Conservation (phyloP, 371 early-diverging fungal species). For the Mortierella sp. region DNA sequence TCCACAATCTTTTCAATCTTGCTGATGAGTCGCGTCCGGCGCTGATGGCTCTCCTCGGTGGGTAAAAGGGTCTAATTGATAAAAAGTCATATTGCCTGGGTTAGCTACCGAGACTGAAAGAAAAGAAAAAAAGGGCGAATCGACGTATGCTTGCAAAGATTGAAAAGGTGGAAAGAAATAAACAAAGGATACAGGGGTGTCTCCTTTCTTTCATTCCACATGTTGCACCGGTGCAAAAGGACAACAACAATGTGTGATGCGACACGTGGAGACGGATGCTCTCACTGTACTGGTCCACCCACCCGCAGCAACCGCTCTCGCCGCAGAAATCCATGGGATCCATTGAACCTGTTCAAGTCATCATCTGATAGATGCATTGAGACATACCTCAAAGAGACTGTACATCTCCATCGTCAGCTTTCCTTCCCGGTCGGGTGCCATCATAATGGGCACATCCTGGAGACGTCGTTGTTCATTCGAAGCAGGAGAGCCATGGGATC, state of each 20-base stretch:
- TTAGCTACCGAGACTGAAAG: background rate
- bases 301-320: background rate
- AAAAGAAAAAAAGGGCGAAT: background rate
- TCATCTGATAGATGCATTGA: background rate
- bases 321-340: background rate
- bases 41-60: conserved; percentile 50
- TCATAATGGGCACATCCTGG: conserved; percentile 23
- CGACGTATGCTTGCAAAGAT: background rate
- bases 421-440: conserved; percentile 21
- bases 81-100: background rate
- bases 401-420: conserved; percentile 35
- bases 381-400: conserved; percentile 28
- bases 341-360: background rate
- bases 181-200: background rate
- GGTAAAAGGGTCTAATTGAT: conserved; percentile 40
- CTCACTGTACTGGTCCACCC: background rate
- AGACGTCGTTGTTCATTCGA: conserved; percentile 12
- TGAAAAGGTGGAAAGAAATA: background rate
- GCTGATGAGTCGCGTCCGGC: conserved; percentile 40
- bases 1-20: conserved; percentile 49
- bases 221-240: background rate
- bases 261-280: conserved; percentile 5
- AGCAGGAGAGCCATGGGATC: background rate
- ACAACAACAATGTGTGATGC: background rate
- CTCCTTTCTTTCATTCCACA: background rate